phyloP scores from a whole-genome alignment of 371 early-diverging fungal species.

The Mucor piriformis region DNA sequence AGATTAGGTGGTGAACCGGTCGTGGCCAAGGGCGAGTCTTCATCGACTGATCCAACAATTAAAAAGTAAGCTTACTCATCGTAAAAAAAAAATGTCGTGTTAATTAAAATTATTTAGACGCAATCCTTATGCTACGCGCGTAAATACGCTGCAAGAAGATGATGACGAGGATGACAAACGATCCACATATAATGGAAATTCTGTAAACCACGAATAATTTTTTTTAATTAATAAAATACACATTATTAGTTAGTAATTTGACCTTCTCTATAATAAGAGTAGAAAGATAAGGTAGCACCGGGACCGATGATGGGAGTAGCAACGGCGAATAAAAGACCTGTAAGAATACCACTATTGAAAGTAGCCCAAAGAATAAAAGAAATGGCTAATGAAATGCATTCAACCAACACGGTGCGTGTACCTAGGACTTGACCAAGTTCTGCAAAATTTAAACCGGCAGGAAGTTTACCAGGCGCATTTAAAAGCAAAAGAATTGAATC shows the following conservation, averaged over 20 bases:
- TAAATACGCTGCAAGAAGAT: constrained; percentile 30
- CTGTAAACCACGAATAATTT: constrained; percentile 51
- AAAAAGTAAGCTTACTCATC: constrained; percentile 22
- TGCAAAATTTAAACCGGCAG: constrained; percentile 15
- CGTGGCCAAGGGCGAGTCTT: not conserved
- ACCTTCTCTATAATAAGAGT: constrained; percentile 27
- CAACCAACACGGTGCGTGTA: constrained; percentile 19
- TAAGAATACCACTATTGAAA: constrained; percentile 14
- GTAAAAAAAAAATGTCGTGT: not conserved
- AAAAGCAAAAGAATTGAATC: constrained; percentile 24
- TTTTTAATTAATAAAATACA: not conserved
- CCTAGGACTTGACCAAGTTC: constrained; percentile 15
- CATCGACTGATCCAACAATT: constrained; percentile 8
- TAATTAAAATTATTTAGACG: constrained; percentile 8
- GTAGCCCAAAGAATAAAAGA: constrained; percentile 22
- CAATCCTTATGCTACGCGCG: constrained; percentile 26
- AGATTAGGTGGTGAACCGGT: constrained; percentile 21
- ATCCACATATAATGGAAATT: constrained; percentile 52
- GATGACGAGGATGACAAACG: constrained; percentile 23
- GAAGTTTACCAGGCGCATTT: constrained; percentile 20
- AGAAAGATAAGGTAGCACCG: constrained; percentile 22
- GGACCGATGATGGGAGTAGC: constrained; percentile 23
- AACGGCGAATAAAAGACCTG: not conserved
- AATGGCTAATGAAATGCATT: constrained; percentile 4
- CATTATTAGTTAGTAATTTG: not conserved